phyloP scores from a whole-genome alignment of 2,329 filamentous ascomycete species.

The Pseudogymnoascus sp. region DNA sequence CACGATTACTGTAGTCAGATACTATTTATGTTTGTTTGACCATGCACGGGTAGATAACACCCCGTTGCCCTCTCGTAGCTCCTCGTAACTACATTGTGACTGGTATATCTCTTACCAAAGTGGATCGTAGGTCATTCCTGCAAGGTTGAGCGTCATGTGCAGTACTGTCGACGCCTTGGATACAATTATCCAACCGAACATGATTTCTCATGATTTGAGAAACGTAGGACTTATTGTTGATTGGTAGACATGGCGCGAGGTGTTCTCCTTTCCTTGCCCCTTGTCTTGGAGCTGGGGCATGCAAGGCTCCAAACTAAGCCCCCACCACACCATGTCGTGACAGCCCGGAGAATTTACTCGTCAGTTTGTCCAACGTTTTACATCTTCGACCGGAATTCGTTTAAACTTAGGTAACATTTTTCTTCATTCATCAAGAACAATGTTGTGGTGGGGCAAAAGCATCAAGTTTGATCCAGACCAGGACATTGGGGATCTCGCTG shows the following conservation, averaged over 20 bases:
- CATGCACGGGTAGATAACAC: not conserved
- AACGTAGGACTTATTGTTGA: not conserved
- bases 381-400: not conserved
- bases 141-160: not conserved
- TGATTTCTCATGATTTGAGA: not conserved
- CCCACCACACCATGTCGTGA: not conserved
- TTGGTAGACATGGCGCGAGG: not conserved
- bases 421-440: not conserved
- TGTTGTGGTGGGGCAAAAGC: not conserved
- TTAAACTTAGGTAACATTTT: not conserved
- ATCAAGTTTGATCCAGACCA: slow-evolving; percentile 24
- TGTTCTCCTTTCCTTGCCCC: not conserved
- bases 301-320: not conserved
- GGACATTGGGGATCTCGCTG: slow-evolving; percentile 29
- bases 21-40: slow-evolving; percentile 1
- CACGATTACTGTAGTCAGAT: not conserved
- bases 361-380: not conserved
- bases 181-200: not conserved
- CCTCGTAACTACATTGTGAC: not conserved
- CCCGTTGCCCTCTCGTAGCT: not conserved
- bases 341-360: not conserved
- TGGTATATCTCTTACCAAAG: not conserved
- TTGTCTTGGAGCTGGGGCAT: not conserved
- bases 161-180: not conserved
- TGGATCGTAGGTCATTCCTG: not conserved